Percentiles rank a stretch among this genome's conserved stretches.
Conservation (phyloP, 164 flowering plant species). For the Chimonanthus praecox region DNA sequence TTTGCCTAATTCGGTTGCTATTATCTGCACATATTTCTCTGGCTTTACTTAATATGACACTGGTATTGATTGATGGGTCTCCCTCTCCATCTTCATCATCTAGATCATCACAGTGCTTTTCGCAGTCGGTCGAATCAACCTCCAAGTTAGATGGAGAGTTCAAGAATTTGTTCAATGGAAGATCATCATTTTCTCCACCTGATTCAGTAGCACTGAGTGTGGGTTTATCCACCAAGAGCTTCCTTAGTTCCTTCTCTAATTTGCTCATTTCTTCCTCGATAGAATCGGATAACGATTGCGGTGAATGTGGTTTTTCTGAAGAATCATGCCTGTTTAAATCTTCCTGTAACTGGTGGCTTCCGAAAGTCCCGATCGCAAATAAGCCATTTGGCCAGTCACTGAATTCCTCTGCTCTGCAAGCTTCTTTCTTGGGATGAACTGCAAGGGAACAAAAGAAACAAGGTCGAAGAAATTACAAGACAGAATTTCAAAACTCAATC, state of each 20-base stretch:
- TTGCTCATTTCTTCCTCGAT: conserved; percentile 82
- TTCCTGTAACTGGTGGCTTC: conserved; percentile 39
- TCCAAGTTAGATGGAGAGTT: conserved; percentile 93
- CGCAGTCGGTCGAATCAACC: conserved; percentile 40
- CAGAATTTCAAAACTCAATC: too few species aligned
- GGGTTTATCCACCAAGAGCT: conserved; percentile 52
- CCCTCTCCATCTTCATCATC: conserved; percentile 28
- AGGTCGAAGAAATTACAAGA: background rate
- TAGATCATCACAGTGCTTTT: conserved; percentile 8
- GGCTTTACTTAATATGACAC: conserved; percentile 56
- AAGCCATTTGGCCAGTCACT: conserved; percentile 85
- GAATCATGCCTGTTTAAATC: conserved; percentile 13
- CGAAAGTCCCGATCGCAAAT: conserved; percentile 84
- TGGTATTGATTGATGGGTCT: conserved; percentile 29
- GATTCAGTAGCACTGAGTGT: conserved; percentile 10
- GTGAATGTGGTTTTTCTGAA: background rate
- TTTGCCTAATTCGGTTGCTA: conserved; percentile 46
- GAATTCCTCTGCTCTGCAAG: conserved; percentile 62
- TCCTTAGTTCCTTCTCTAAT: conserved; percentile 45
- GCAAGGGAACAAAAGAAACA: conserved; percentile 1
- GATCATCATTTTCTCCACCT: conserved; percentile 28
- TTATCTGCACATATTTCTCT: conserved; percentile 45
- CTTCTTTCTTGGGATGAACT: conserved; percentile 49
- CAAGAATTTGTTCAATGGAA: conserved; percentile 76
- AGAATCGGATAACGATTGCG: conserved; percentile 43